These are phyloP conservation scores for Moesziomyces globuligerus DNA, from an alignment of 1,284 basidiomycete species.

Conservation along the genomic window DNA sequence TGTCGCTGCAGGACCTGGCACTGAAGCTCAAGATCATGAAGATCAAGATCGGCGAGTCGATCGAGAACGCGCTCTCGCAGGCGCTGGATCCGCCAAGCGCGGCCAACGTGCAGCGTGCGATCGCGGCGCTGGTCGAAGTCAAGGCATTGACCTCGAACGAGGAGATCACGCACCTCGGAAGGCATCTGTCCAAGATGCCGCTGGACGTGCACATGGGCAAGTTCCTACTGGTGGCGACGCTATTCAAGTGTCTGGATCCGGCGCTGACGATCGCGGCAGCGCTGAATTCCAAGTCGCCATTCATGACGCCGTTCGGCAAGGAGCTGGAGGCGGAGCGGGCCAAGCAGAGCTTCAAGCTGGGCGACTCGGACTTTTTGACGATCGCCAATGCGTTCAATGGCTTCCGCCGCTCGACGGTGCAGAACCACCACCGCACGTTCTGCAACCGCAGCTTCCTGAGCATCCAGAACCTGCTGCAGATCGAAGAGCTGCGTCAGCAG, in stretches of 20 bases:
- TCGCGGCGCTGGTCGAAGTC: slow-evolving; percentile 90
- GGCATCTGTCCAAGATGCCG: slow-evolving; percentile 88
- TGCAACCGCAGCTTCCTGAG: slow-evolving; percentile 87
- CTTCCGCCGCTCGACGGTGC: slow-evolving; percentile 84
- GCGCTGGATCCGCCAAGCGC: slow-evolving; percentile 90
- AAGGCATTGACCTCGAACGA: slow-evolving; percentile 84
- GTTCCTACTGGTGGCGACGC: slow-evolving; percentile 84
- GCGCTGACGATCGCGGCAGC: slow-evolving; percentile 92
- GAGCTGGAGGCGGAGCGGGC: slow-evolving; percentile 88
- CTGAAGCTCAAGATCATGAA: slow-evolving; percentile 97
- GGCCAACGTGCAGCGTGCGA: slow-evolving; percentile 89
- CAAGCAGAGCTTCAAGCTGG: slow-evolving; percentile 81
- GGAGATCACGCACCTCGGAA: slow-evolving; percentile 94
- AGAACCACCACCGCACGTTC: slow-evolving; percentile 72
- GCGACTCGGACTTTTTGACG: slow-evolving; percentile 95
- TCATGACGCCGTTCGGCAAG: slow-evolving; percentile 82
- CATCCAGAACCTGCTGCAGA: slow-evolving; percentile 90
- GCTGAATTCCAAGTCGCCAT: slow-evolving; percentile 92
- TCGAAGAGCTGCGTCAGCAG: slow-evolving; percentile 95
- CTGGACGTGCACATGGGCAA: slow-evolving; percentile 97
- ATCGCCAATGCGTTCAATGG: slow-evolving; percentile 88
- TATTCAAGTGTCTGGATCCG: slow-evolving; percentile 91
- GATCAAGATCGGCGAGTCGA: slow-evolving; percentile 80
- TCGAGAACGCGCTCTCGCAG: slow-evolving; percentile 87
- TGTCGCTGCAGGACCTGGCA: slow-evolving; percentile 92